phyloP scores from a whole-genome alignment of 257 asterid species.

The Knoxia roxburghii region DNA sequence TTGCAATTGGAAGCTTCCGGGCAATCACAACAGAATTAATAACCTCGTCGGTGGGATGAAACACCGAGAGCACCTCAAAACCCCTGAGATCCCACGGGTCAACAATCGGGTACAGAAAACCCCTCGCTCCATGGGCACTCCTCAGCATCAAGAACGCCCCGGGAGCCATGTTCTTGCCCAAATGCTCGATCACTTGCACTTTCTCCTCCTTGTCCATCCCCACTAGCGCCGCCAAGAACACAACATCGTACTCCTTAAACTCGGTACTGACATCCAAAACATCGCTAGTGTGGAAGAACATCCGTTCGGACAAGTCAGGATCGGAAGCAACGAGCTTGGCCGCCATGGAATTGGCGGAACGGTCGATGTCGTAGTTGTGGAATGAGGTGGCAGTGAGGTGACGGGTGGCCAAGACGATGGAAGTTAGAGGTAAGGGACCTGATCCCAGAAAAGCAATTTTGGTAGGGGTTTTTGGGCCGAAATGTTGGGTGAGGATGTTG shows the following conservation, averaged over 20 bases:
- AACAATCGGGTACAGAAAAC: constrained; percentile 73
- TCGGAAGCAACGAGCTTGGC: constrained; percentile 44
- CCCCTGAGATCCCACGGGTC: constrained; percentile 63
- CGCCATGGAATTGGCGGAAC: constrained; percentile 55
- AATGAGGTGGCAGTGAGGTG: constrained; percentile 50
- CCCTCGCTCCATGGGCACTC: constrained; percentile 90
- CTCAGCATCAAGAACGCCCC: constrained; percentile 77
- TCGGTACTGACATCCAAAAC: constrained; percentile 47
- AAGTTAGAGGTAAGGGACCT: constrained; percentile 87
- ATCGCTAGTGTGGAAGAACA: constrained; percentile 53
- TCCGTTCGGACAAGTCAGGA: constrained; percentile 45
- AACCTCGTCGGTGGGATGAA: constrained; percentile 86
- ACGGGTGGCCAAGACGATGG: constrained; percentile 64
- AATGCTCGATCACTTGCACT: constrained; percentile 43
- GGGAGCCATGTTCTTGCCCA: constrained; percentile 54
- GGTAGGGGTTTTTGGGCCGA: constrained; percentile 20
- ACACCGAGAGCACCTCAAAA: constrained; percentile 66
- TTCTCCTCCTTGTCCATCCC: constrained; percentile 79
- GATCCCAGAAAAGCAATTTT: constrained; percentile 73
- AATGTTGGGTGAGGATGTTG: constrained; percentile 47
- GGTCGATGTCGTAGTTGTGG: constrained; percentile 72
- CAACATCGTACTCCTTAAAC: constrained; percentile 57
- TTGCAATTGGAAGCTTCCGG: constrained; percentile 27
- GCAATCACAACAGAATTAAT: constrained; percentile 65
- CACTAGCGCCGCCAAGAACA: constrained; percentile 81